Conservation (phyloP, 106 monocot species). For the Phalaenopsis equestris region DNA sequence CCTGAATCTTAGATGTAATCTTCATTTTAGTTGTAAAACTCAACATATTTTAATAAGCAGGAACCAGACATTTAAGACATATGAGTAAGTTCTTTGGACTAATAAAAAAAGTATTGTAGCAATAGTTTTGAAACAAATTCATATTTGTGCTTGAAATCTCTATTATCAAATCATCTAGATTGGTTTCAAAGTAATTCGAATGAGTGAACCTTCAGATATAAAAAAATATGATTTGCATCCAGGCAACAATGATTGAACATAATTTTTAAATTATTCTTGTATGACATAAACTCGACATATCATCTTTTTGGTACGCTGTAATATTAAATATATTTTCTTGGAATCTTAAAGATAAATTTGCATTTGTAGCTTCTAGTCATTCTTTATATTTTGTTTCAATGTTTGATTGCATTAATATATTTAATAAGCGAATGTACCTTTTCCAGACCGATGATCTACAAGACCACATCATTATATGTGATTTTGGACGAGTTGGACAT, state of each 20-base stretch:
- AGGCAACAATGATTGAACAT: not conserved
- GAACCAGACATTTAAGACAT: not conserved
- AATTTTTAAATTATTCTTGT: not conserved
- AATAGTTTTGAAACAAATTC: not conserved
- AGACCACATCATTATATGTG: constrained; percentile 98
- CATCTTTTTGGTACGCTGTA: not conserved
- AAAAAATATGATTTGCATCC: not conserved
- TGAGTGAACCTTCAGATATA: not conserved
- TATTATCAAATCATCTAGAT: not conserved
- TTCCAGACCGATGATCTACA: constrained; percentile 95
- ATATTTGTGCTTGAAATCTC: not conserved
- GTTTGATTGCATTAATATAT: not conserved
- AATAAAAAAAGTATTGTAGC: not conserved
- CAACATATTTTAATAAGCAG: too few species aligned
- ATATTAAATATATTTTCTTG: not conserved
- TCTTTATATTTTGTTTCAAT: not conserved
- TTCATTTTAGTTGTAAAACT: too few species aligned
- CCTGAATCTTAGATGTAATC: too few species aligned
- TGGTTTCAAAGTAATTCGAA: not conserved
- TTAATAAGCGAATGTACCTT: constrained; percentile 3
- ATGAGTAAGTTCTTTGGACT: not conserved
- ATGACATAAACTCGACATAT: not conserved
- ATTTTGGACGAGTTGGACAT: constrained; percentile 98
- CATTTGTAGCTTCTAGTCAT: not conserved
- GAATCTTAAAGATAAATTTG: not conserved